Evolutionary conservation across 2,329 filamentous ascomycete genomes (phyloP).

Genomic region (Aspergillus thermomutatus): DNA sequence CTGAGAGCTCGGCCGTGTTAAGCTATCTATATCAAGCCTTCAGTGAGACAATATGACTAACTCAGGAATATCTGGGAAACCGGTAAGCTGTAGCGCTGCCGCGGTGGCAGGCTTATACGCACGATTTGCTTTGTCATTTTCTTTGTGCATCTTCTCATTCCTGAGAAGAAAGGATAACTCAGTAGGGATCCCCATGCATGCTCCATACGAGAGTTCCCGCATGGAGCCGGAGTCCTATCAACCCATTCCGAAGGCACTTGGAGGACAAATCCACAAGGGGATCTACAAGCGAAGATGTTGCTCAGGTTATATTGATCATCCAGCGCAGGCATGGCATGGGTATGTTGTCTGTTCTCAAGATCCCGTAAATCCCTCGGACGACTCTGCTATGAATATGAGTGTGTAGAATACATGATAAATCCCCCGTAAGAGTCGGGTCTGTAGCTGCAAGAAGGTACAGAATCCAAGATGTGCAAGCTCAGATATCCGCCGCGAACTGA

Average conservation of each 20-base stretch:
- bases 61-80: too few species aligned
- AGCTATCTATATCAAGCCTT: background rate
- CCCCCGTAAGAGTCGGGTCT: background rate
- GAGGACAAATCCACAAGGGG: background rate
- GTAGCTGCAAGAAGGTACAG: too few species aligned
- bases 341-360: background rate
- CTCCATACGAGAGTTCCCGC: conserved; percentile 30
- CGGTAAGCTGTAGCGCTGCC: too few species aligned
- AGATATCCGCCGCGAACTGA: background rate
- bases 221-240: conserved; percentile 14
- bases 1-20: too few species aligned
- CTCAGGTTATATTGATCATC: background rate
- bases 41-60: background rate
- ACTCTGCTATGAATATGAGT: background rate
- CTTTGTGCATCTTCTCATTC: conserved; percentile 28
- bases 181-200: conserved; percentile 32
- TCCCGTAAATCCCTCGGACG: background rate
- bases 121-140: conserved; percentile 28
- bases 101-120: conserved; percentile 10
- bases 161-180: conserved; percentile 31
- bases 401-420: background rate
- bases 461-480: background rate
- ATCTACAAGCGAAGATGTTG: background rate
- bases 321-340: background rate
- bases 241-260: background rate